Evolutionary conservation across 768 basidiomycete species (phyloP).

Genomic region (Pulveroboletus ravenelii): DNA sequence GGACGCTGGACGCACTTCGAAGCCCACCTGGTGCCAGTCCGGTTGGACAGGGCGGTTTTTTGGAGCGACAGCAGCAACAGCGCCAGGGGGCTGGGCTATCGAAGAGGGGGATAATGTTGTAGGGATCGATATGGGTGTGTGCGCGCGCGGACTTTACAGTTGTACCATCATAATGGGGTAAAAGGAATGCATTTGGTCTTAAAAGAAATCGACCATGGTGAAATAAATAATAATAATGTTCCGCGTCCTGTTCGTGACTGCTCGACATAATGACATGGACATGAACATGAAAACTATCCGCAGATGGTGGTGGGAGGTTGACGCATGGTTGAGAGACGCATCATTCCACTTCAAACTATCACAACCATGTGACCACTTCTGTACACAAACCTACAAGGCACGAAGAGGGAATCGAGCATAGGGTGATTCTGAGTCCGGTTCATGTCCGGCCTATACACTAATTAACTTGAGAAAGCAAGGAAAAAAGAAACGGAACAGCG

Average conservation of each 20-base stretch:
- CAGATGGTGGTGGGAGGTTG: too few species aligned
- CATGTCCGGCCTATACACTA: neutral
- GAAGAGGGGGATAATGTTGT: constrained; percentile 32
- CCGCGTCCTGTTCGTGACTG: too few species aligned
- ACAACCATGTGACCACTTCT: too few species aligned
- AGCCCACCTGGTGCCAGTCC: constrained; percentile 19
- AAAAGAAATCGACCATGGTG: neutral
- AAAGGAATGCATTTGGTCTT: neutral
- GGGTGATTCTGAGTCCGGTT: neutral
- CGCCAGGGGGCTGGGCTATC: neutral
- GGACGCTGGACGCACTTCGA: constrained; percentile 42
- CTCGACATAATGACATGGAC: too few species aligned
- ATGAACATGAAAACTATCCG: too few species aligned
- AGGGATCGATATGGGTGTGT: neutral
- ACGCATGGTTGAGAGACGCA: too few species aligned
- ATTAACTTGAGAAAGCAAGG: neutral
- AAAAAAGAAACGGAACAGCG: neutral
- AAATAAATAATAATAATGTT: neutral
- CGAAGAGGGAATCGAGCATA: neutral
- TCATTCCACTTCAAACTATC: too few species aligned
- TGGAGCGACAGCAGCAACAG: constrained; percentile 34
- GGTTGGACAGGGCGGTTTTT: constrained; percentile 35
- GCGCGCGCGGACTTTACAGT: neutral
- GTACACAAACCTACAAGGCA: neutral
- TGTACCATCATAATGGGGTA: neutral